Evolutionary conservation across 2,329 filamentous ascomycete species (phyloP).

Genomic region (Ustulina deusta): DNA sequence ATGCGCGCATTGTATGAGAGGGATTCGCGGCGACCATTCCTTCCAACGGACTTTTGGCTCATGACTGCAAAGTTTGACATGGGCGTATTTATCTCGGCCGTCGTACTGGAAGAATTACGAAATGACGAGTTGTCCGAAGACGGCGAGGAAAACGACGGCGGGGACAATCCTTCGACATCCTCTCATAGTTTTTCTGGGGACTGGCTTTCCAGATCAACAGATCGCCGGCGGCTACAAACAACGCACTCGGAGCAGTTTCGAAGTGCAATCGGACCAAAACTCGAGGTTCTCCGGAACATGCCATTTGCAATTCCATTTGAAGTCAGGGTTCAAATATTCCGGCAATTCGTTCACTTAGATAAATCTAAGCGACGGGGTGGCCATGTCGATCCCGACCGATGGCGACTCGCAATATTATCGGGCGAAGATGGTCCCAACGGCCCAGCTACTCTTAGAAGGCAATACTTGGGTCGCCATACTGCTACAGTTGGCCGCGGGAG

Average conservation of each 20-base stretch:
- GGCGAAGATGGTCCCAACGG: constrained; percentile 48
- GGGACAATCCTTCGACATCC: constrained; percentile 35
- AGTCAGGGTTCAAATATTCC: constrained; percentile 90
- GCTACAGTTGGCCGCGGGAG: constrained; percentile 82
- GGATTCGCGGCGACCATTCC: constrained; percentile 87
- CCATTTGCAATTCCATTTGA: constrained; percentile 96
- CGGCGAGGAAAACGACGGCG: constrained; percentile 61
- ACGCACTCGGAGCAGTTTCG: constrained; percentile 77
- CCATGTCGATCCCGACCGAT: constrained; percentile 77
- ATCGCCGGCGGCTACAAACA: constrained; percentile 74
- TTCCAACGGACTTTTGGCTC: constrained; percentile 89
- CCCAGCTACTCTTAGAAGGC: constrained; percentile 45
- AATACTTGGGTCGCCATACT: constrained; percentile 71
- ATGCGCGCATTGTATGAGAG: constrained; percentile 91
- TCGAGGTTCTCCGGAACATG: constrained; percentile 95
- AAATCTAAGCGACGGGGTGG: constrained; percentile 78
- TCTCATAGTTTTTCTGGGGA: constrained; percentile 63
- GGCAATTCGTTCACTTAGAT: constrained; percentile 89
- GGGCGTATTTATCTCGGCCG: constrained; percentile 85
- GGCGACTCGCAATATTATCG: constrained; percentile 72
- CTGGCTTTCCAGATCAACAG: constrained; percentile 71
- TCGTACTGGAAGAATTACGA: constrained; percentile 88
- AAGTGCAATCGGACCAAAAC: constrained; percentile 83
- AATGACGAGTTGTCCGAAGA: constrained; percentile 75
- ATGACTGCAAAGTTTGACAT: constrained; percentile 92